Evolutionary conservation across 2,329 filamentous ascomycete species (phyloP), one percentile per base, ranked within the genome.

Genomic region (Botryotinia convoluta): DNA sequence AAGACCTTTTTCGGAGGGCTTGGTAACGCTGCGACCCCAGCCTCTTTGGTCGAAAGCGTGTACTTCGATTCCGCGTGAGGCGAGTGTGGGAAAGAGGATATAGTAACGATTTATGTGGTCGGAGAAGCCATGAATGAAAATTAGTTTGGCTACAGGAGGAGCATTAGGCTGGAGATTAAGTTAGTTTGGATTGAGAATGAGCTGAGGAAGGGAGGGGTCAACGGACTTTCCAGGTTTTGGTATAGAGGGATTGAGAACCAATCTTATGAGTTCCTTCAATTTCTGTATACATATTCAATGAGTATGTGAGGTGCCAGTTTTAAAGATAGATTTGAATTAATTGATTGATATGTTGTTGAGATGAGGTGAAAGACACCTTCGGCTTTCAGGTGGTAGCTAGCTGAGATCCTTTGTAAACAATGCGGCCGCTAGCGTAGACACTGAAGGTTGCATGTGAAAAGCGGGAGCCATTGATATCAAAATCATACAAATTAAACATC

Each of bases 111-210:
- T 90, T 81, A 92, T 85, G 82, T 97, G 93, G 82, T 97, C 95
- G 82, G 90, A 94, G 86, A 95, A 98, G 79, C 95, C 95, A 83
- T 98, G 95, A 76, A 98, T 84, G 82, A 97, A 92, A 78, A 96
- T 86, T 68, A 97, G 82, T 77, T 92, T 92, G 51, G 94, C 94
- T 79, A 87, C 88, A 72, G 78, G 72, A 3, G 77, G 73, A 22
- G 63, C 75, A 51, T 79, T 77, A 12, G 80, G 78, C 80, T 81
- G 71, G 9, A 39, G 39, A 18, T 71, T 69, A 60, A 48, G 35
- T 74, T 44, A 75, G 75, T 70, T 54, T 59, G 4, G 2, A 26
- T 42, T 67, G 39, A 6, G 37, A 26, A 29, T 48, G 69, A 18
- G 45, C 44, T 18, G 10, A 35, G 35, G 29, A 44, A 39, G 22